Base-by-base conservation (phyloP, 2,329 filamentous ascomycete genomes). In the Didymella lethalis region DNA sequence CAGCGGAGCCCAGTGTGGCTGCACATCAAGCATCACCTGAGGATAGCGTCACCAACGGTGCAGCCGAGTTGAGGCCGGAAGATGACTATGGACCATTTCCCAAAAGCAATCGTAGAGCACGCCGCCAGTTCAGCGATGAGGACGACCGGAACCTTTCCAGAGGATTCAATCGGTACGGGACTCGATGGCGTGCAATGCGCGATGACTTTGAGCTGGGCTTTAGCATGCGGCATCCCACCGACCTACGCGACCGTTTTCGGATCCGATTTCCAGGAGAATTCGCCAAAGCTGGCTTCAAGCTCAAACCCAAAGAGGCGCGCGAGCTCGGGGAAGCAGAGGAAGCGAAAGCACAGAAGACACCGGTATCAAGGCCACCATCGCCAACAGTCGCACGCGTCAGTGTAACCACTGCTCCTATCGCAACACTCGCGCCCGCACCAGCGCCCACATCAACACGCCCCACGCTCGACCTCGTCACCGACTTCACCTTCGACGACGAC, bases 171-270 rank as follows among this genome's bases (percentile, higher is more conserved):
- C 83, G 84, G 47, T 81, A 88, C 62, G 85, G 85, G 3, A 83
- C 85, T 48, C 79, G 83, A 41, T 89, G 87, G 87, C 85, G 84
- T 11, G 71, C 79, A 7, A 89, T 89, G 51, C 80, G 82, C 59
- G 80, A 85, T 56, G 86, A 88, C 59, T 74, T 76, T 14, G 77
- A 81, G 6, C 72, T 88, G 3, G 79, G 81, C 12, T 79, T 88
- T 44, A 68, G 72, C 10, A 78, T 82, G 63, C 80, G 86, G 41
- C 81, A 82, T 44, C 65, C 75, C 0, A 87, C 85, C 2, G 86
- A 89, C 66, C 69, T 89, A 14, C 80, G 87, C 31, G 87, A 89
- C 69, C 83, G 86, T 4, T 86, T 89, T 63, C 80, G 86, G 16
- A 86, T 84, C 7, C 81, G 82, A 31, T 88, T 83, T 64, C 85